Conservation (phyloP, 2,329 filamentous ascomycete genomes). For the Fusarium scirpi region DNA sequence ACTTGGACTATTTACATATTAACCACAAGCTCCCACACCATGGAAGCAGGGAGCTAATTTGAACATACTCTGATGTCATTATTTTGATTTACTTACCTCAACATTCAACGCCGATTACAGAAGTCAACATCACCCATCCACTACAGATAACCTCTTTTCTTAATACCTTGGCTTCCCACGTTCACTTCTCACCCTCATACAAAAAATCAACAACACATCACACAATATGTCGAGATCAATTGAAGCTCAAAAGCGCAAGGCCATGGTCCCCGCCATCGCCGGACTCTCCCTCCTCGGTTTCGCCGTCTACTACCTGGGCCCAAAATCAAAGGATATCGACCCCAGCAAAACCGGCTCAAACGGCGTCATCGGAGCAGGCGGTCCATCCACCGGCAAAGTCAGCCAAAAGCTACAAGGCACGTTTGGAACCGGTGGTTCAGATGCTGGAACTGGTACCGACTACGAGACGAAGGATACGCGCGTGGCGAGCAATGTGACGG, state of each 20-base stretch:
- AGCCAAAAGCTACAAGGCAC: background rate
- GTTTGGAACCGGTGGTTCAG: conserved; percentile 2
- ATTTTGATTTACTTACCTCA: no score
- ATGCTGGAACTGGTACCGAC: background rate
- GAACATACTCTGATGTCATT: background rate
- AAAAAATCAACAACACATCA: background rate
- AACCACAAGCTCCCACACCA: background rate
- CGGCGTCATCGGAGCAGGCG: conserved; percentile 7
- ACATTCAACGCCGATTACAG: background rate
- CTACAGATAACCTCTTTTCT: background rate
- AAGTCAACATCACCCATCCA: background rate
- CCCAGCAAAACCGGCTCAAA: background rate
- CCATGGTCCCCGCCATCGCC: background rate
- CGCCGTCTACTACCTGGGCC: background rate
- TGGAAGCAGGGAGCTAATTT: background rate
- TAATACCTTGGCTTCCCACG: background rate
- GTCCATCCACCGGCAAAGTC: background rate
- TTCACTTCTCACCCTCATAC: fast-evolving
- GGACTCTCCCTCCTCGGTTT: background rate
- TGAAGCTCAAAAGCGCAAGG: background rate
- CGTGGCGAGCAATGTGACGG: background rate
- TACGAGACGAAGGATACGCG: background rate
- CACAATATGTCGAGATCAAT: conserved; percentile 1
- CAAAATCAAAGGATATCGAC: background rate
- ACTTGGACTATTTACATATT: background rate